Conservation (phyloP, 805 yeast species). For the Ogataea corticis region DNA sequence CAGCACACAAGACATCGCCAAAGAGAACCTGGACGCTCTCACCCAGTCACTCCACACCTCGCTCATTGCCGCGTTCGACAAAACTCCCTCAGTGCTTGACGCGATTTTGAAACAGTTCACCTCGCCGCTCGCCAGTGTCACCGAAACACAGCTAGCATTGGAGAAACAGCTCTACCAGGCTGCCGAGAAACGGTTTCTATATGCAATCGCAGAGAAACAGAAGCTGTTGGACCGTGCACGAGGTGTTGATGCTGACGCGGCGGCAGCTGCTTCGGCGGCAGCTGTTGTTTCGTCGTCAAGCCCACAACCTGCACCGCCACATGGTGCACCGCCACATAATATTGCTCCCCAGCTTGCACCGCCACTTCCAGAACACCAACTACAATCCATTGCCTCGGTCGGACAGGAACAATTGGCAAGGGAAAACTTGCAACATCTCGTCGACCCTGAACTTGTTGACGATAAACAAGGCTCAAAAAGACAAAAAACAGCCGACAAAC, state of each 20-base stretch:
- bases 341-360: background rate
- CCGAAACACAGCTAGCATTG: background rate
- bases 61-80: background rate
- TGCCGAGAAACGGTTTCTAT: background rate
- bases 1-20: no score
- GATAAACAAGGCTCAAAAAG: background rate
- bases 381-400: conserved; percentile 3
- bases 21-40: no score
- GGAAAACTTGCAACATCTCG: background rate
- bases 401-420: background rate
- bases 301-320: background rate
- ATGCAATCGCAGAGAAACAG: conserved; percentile 1
- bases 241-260: no score
- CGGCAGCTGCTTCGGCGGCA: no score
- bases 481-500: conserved; percentile 5
- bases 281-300: no score
- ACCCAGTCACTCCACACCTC: background rate
- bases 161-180: background rate
- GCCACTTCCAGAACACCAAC: background rate
- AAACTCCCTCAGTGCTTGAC: background rate
- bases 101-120: background rate
- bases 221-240: background rate
- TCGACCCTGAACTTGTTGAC: conserved; percentile 9
- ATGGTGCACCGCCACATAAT: background rate
- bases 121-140: background rate